These are phyloP conservation scores for Sinapis alba DNA, from an alignment of 441 rosid genomes.

Conservation along the genomic window DNA sequence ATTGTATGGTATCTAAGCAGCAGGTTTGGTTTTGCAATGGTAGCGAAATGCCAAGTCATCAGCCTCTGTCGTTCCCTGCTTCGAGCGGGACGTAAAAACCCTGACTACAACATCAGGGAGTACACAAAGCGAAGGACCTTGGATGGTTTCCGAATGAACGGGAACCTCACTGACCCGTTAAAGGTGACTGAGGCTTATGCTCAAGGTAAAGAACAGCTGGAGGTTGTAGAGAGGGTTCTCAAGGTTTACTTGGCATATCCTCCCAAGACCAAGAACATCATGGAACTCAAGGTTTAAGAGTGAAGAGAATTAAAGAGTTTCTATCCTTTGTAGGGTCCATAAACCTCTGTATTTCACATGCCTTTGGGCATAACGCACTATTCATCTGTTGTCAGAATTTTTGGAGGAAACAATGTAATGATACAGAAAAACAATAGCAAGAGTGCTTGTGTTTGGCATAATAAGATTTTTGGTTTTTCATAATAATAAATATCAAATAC, in stretches of 20 bases:
- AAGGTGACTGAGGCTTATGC: constrained; percentile 53
- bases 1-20: constrained; percentile 24
- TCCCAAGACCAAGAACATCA: constrained; percentile 72
- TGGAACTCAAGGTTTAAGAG: constrained; percentile 51
- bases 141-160: constrained; percentile 65
- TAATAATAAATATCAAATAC: background rate
- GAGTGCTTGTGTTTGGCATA: constrained; percentile 4
- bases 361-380: background rate
- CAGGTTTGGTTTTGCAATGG: constrained; percentile 29
- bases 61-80: constrained; percentile 69
- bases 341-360: too few species aligned
- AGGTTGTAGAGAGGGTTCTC: constrained; percentile 63
- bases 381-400: constrained; percentile 6
- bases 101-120: constrained; percentile 84
- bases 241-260: constrained; percentile 72
- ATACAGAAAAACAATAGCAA: constrained; percentile 18
- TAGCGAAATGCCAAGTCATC: constrained; percentile 47
- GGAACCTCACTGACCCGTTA: constrained; percentile 50
- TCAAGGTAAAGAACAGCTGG: constrained; percentile 65
- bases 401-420: background rate
- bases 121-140: constrained; percentile 68
- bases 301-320: background rate
- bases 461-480: background rate
- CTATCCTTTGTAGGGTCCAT: background rate
- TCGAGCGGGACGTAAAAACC: constrained; percentile 65